Base-by-base conservation (phyloP, 2,329 filamentous ascomycete genomes). In the Penicillium griseofulvum region DNA sequence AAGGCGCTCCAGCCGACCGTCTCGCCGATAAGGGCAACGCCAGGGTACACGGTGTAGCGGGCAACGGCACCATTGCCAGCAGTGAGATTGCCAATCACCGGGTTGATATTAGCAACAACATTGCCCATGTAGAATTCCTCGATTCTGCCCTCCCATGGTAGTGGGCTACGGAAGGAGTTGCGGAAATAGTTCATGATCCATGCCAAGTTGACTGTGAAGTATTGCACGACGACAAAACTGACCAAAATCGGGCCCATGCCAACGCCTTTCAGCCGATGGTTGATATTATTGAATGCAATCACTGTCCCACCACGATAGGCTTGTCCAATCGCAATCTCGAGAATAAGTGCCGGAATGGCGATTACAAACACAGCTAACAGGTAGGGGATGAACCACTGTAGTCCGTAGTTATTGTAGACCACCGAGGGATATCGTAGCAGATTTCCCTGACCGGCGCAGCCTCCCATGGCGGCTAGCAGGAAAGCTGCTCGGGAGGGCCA, bases 131-230 rank as follows among this genome's bases (percentile, higher is more conserved):
- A 85, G 59, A 84, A 85, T 1, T 81, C 79, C 12, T 81, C 73
- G 19, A 79, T 76, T 3, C 76, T 70, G 22, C 71, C 74, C 24
- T 77, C 73, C 82, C 82, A 85, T 0, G 82, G 82, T 11, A 85
- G 66, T 0, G 82, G 81, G 44, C 75, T 83, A 4, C 68, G 75
- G 63, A 84, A 84, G 2, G 80, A 83, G 56, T 80, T 74, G 5
- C 81, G 78, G 57, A 84, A 84, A 62, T 83, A 84, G 56, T 74
- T 77, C 80, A 83, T 83, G 54, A 84, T 83, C 81, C 82, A 84
- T 1, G 81, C 80, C 19, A 84, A 64, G 49, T 81, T 84, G 56
- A 81, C 78, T 4, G 79, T 81, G 48, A 83, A 84, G 63, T 84
- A 84, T 4, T 80, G 79, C 0, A 78, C 79, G n/a, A 84, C 81